Base-by-base conservation (phyloP, 2,329 filamentous ascomycete genomes). In the Colletotrichum eleusines region DNA sequence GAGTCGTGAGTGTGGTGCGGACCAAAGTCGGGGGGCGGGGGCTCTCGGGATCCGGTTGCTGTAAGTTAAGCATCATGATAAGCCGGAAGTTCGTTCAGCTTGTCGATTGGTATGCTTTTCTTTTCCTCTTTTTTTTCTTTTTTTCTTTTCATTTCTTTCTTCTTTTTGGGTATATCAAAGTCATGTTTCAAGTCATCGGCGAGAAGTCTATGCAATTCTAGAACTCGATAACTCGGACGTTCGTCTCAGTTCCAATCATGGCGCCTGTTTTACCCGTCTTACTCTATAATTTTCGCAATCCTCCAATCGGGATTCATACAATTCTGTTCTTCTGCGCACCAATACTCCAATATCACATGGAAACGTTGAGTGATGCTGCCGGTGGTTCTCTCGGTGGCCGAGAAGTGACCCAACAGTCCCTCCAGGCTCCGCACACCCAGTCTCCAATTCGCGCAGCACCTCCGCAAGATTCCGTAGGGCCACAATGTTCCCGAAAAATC, bases 1-100 rank as follows among this genome's bases (percentile, higher is more conserved):
- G 81, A 84, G 73, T 72, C 73, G 9, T 80, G 59, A 78, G 4
- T 6, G n/a, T 7, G 20, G 9, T 2, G 20, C 6, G 42, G 11
- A 46, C 7, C 12, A 31, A 7, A 14, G 18, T 7, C 11, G 3
- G 4, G 40, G 11, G 31, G 31, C 4, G 31, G 31, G 31, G 31
- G 31, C 6, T 28, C 18, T 14, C 46, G 46, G 12, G 28, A 50
- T 18, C 23, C 46, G 23, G 23, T 16, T 50, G 23, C 23, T 28
- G 23, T 28, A 28, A 50, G 14, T 8, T 16, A 2, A 5, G 18
- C 20, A 11, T 14, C 23, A 8, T 18, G 11, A 16, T 18, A 28
- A 23, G 23, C 14, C 48, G 48, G 2, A 28, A 6, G 23, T 26
- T 28, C 23, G 12, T 26, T 28, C 23, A 18, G 14, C 23, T 18